Percentiles rank a stretch among this genome's conserved stretches.
Conservation (phyloP, 306 rosid genomes). For the Rubus parviflorus region DNA sequence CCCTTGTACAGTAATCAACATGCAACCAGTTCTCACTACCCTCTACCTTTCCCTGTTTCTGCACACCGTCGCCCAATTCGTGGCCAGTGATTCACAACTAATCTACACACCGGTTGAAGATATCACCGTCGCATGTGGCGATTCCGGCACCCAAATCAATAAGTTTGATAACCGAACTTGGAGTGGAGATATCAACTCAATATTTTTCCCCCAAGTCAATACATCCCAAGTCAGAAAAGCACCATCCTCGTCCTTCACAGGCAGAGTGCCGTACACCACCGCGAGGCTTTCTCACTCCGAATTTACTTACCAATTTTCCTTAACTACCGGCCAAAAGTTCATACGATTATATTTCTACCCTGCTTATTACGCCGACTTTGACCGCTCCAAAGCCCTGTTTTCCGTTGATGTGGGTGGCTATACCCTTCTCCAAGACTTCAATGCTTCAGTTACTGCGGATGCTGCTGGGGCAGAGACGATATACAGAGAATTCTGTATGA, state of each 20-base stretch:
- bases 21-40: background rate
- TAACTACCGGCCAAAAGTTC: constrained; percentile 21
- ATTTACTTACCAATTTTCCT: constrained; percentile 5
- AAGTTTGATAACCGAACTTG: background rate
- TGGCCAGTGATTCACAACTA: background rate
- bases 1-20: background rate
- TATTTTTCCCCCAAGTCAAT: background rate
- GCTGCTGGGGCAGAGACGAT: background rate
- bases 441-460: constrained; percentile 11
- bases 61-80: background rate
- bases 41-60: background rate
- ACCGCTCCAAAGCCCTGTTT: constrained; percentile 16
- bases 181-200: constrained; percentile 16
- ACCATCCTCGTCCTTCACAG: background rate
- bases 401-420: background rate
- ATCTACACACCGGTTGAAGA: background rate
- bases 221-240: background rate
- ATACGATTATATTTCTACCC: constrained; percentile 21
- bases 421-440: constrained; percentile 24
- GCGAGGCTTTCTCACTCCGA: background rate
- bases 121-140: constrained; percentile 22
- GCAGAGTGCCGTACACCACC: background rate
- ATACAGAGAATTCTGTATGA: background rate
- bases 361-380: background rate
- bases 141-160: background rate